Conservation (phyloP, 225 moss, liverwort and hornwort genomes). For the Physcomitrium patens region DNA sequence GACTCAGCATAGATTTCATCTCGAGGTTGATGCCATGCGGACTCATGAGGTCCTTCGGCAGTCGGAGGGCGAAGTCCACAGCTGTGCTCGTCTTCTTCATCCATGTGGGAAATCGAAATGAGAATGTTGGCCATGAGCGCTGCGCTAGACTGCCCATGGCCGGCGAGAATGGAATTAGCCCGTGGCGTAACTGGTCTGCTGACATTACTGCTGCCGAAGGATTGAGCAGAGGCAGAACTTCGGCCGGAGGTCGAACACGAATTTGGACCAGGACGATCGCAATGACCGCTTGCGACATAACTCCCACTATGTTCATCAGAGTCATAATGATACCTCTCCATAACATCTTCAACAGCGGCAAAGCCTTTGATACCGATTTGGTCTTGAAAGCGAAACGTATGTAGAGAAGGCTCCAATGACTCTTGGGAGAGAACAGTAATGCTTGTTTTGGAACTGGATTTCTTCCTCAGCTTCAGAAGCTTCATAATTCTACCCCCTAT, state of each 20-base stretch:
- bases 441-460: background rate
- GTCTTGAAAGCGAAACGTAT: conserved; percentile 45
- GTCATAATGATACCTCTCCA: conserved; percentile 50
- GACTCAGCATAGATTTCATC: conserved; percentile 32
- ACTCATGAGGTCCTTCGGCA: conserved; percentile 44
- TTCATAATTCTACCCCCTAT: conserved; percentile 39
- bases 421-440: background rate
- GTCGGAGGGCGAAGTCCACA: conserved; percentile 19
- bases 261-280: conserved; percentile 22
- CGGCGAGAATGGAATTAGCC: conserved; percentile 27
- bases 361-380: conserved; percentile 7
- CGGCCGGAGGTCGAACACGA: conserved; percentile 39
- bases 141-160: conserved; percentile 29
- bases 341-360: conserved; percentile 36
- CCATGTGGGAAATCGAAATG: conserved; percentile 40
- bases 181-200: conserved; percentile 30
- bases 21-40: conserved; percentile 46
- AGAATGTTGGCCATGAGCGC: conserved; percentile 57
- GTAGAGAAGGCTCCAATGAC: conserved; percentile 34
- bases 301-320: conserved; percentile 40
- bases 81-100: conserved; percentile 41
- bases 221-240: conserved; percentile 32
- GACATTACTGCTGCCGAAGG: conserved; percentile 40
- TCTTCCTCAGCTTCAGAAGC: conserved; percentile 44
- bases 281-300: background rate